Conservation (phyloP, 176 grass and related monocot species). For the Leersia perrieri region DNA sequence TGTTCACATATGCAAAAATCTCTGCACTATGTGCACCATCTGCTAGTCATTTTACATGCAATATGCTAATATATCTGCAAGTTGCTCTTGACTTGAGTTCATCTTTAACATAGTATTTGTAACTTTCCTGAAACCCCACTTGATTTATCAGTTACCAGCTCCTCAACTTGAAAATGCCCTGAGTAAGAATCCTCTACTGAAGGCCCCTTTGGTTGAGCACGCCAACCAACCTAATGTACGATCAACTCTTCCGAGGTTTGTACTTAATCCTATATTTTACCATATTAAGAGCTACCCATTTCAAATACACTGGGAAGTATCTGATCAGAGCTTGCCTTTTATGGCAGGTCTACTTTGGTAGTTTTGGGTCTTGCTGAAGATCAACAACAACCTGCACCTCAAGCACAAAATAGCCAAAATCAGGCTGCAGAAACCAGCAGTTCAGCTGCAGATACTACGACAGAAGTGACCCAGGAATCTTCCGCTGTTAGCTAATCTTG, state of each 20-base stretch:
- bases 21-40: not conserved
- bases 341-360: conserved; percentile 65
- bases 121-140: conserved; percentile 5
- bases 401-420: conserved; percentile 60
- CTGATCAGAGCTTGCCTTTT: conserved; percentile 19
- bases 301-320: not conserved
- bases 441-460: conserved; percentile 63
- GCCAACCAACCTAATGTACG: conserved; percentile 75
- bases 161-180: conserved; percentile 92
- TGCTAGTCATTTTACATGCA: not conserved
- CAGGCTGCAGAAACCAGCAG: conserved; percentile 75
- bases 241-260: conserved; percentile 73
- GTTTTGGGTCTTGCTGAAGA: conserved; percentile 88
- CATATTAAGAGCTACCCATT: not conserved
- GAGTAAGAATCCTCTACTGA: conserved; percentile 71
- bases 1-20: conserved; percentile 13
- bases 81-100: not conserved
- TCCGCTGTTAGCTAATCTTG: conserved; percentile 35
- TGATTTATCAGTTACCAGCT: conserved; percentile 70
- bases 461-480: conserved; percentile 71
- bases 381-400: conserved; percentile 34
- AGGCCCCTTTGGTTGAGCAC: conserved; percentile 78
- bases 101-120: not conserved
- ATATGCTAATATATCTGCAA: not conserved
- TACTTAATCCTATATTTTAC: not conserved